Base-by-base conservation (phyloP, 257 asterid genomes). In the Ajuga chamaepitys region DNA sequence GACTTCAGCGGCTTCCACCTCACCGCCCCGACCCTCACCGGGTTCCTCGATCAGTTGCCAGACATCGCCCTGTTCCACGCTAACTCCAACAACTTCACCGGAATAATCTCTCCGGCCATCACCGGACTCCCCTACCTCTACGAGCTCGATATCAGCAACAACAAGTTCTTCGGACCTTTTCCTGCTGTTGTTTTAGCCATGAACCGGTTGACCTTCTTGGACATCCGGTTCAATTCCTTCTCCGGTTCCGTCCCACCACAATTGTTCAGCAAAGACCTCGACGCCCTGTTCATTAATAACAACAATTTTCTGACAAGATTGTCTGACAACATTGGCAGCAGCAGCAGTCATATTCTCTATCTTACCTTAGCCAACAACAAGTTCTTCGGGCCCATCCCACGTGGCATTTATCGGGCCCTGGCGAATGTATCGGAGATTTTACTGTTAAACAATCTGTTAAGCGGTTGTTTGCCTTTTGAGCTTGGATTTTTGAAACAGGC, bases 51-150 rank as follows among this genome's bases (percentile, higher is more conserved):
- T 24, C 79, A 62, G 52, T 90, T 90, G 22, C 88, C 88, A 0
- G 97, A 91, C 74, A 30, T 91, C 55, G 96, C 94, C 28, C 70
- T 91, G 13, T 91, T 91, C 72, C 97, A 91, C 64, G 94, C 96
- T 12, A 88, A 86, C 65, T 88, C 96, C 64, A 91, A 86, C 80
- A 46, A 52, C 32, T 88, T 88, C 58, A 69, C 76, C 9, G 97
- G 97, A 14, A 35, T 42, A 3, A 47, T 87, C 25, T 69, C 96
- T 1, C 65, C 82, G 1, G 68, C 57, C 55, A 74, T 78, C 37
- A 73, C 87, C 9, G 47, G 71, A 4, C 89, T 88, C 18, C 88
- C 80, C 0, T 88, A 78, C 14, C 70, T 91, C 4, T 91, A 85
- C 74, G 97, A 91, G 68, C 78, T 91, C 16, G 97, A 88, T 37